These are phyloP conservation scores for sunflower (Helianthus annuus) DNA, from an alignment of 129 eudicot species.

Conservation along the genomic window DNA sequence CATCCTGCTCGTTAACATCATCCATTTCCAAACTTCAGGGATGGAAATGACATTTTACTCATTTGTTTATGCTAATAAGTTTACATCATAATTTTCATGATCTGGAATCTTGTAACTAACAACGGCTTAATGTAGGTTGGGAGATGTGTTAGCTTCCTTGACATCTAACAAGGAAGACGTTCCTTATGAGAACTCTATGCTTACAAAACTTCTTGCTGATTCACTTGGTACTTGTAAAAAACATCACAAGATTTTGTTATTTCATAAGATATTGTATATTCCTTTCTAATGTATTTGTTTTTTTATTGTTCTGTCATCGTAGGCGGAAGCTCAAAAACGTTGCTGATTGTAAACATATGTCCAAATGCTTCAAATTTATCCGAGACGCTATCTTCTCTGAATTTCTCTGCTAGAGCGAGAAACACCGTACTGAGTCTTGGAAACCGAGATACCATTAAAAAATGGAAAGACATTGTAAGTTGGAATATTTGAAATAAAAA, in stretches of 20 bases:
- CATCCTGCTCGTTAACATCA: too few relatives aligned
- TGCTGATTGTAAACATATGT: conserved; percentile 80
- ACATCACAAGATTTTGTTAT: conserved; percentile 15
- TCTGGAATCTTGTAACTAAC: conserved; percentile 3
- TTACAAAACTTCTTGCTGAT: conserved; percentile 81
- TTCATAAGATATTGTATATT: not conserved
- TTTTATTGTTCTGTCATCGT: conserved; percentile 15
- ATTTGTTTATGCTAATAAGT: not conserved
- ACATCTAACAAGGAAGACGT: conserved; percentile 72
- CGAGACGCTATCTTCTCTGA: conserved; percentile 88
- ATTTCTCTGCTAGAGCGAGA: conserved; percentile 88
- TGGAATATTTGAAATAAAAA: not conserved
- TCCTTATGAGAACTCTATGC: conserved; percentile 80
- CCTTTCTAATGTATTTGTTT: not conserved
- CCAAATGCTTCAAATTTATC: conserved; percentile 69
- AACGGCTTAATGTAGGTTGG: conserved; percentile 59
- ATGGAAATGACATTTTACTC: too few relatives aligned
- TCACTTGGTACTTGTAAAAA: conserved; percentile 66
- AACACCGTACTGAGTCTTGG: conserved; percentile 86
- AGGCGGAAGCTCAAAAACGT: conserved; percentile 94
- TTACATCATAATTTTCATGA: not conserved
- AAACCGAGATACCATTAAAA: conserved; percentile 89
- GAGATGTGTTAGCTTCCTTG: conserved; percentile 87
- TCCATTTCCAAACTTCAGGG: too few relatives aligned
- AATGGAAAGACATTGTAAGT: conserved; percentile 97